Base-by-base conservation (phyloP, 2,329 filamentous ascomycete species). In the Claviceps capensis region DNA sequence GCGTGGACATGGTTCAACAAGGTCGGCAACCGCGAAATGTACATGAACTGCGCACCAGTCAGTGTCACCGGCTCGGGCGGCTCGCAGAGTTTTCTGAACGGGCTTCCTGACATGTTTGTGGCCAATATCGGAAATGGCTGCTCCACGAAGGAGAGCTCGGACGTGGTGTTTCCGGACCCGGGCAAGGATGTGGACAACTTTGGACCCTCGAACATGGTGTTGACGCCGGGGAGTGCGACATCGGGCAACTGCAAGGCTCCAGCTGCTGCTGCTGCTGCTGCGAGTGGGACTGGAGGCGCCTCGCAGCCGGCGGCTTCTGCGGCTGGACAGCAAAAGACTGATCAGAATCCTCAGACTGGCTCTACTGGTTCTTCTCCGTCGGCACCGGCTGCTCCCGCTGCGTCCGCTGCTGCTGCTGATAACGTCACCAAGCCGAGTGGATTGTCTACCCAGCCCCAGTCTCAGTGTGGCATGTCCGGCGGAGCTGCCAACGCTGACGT, bases 1-100 rank as follows among this genome's bases (percentile, higher is more conserved):
- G 88, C 88, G 0, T 97, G 90, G 89, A 88, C 88, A 0, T 97
- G 93, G 93, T 81, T 95, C 69, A 97, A 97, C 73, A 85, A 85
- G 54, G 63, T 95, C 9, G 93, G 93, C 2, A 95, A 95, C 72
- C 83, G 90, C 1, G 93, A 97, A 65, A 88, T 95, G 77, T 96
- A 97, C 76, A 95, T 95, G 89, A 94, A 95, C 76, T 98, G 91
- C 60, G 88, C 85, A 0, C 81, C 87, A 0, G 67, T 95, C 47
- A 77, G 74, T 0, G 74, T 97, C 23, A 79, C 78, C 0, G 78
- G 78, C 8, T 57, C 56, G 0, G 69, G 68, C 0, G 77, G 77
- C 50, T 66, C 67, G 44, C 60, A 79, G 52, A 66, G 72, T 1
- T 78, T 78, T 57, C 77, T 83, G 55, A 64, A 78, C 41, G 65